Conservation (phyloP, 2,329 filamentous ascomycete genomes). For the Samsoniella hepiali region DNA sequence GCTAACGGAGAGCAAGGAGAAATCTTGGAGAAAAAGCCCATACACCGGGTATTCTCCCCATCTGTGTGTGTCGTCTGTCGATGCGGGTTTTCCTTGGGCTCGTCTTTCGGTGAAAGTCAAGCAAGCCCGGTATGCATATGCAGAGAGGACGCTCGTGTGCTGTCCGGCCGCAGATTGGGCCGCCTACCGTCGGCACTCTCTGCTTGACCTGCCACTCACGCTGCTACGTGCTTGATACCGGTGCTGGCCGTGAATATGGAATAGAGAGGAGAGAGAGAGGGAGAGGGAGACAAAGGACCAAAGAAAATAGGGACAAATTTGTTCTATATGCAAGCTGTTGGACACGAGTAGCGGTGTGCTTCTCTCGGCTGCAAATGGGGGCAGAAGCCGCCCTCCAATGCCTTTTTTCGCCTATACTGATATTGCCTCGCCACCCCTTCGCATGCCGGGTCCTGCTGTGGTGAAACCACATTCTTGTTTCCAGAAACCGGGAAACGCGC, state of each 20-base stretch:
- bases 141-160: not conserved
- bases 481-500: not conserved
- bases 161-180: not conserved
- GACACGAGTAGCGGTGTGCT: slow-evolving; percentile 9
- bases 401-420: not conserved
- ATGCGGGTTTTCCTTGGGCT: not conserved
- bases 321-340: not conserved
- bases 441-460: not conserved
- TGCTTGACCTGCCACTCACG: not conserved
- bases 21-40: no score
- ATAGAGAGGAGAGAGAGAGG: not conserved
- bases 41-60: no score
- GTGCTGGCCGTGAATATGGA: not conserved
- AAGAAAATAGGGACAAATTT: not conserved
- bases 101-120: not conserved
- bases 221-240: not conserved
- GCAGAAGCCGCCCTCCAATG: no score
- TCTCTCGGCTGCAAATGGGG: not conserved
- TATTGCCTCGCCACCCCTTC: slow-evolving; percentile 2
- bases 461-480: not conserved
- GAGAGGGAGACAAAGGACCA: no score
- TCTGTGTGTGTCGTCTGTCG: no score
- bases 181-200: not conserved
- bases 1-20: no score
- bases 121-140: not conserved